Evolutionary conservation across 768 basidiomycete species (phyloP), one percentile per base, ranked within the genome.

Genomic region (Leccinellum albellum): DNA sequence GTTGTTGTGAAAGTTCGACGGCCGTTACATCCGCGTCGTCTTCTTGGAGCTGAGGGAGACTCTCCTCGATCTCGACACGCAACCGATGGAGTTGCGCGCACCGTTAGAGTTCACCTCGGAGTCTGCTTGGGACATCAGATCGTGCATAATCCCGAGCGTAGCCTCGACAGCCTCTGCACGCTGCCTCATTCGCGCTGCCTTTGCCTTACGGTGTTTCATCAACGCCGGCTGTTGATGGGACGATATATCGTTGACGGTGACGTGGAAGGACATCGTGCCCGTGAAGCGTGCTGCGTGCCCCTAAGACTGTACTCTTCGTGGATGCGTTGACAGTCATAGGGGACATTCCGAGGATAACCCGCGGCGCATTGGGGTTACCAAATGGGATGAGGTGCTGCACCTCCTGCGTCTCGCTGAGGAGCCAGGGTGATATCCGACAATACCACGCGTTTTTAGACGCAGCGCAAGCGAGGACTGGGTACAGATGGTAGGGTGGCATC

Each of bases 241-340:
- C 1, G 94, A 95, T 54, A 98, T 95, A 7, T 96, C 96, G 58
- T 88, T 89, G 10, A 94, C 88, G 9, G 97, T 92, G 51, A 94
- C 88, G 68, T 99, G 96, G 6, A 99, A 78, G 1, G 94, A 85
- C 85, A 99, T 92, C 0, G 97, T 98, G 70, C 98, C 97, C 50
- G 97, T 72, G 68, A 90, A 99, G 6, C 26, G 26, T 94, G 85
- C 33, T 26, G 26, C 26, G 26, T 26, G 26, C 97, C 60, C n/a
- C n/a, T n/a, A n/a, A n/a, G n/a, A n/a, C n/a, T n/a, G n/a, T n/a
- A n/a, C n/a, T n/a, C n/a, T n/a, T 96, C 91, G 28, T 71, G 69
- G 32, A 96, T 76, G 14, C 95, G 82, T 15, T 84, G 87, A 15
- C 95, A 84, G 71, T 99, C 97, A 70, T 94, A 98, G 1, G 94